A percentile compares a stretch with the other conserved stretches of the same genome.
phyloP scores from a whole-genome alignment of 805 yeast species.

The Pichia exigua region DNA sequence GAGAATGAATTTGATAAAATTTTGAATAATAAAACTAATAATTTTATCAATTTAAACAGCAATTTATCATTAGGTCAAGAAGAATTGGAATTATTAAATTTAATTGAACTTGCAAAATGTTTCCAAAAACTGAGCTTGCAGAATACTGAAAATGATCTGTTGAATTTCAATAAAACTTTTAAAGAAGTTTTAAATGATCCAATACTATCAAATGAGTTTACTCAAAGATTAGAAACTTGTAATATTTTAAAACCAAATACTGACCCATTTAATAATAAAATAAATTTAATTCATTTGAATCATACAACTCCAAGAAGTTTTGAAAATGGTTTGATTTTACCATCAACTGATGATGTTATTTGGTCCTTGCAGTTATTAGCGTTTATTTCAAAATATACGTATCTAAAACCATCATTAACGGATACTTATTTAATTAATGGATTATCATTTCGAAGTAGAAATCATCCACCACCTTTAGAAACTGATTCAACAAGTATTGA shows the following conservation, averaged over 20 bases:
- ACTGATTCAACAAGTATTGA: slow-evolving; percentile 20
- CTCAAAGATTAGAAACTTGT: slow-evolving; percentile 21
- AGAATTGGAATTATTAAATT: slow-evolving; percentile 19
- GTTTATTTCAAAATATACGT: slow-evolving; percentile 85
- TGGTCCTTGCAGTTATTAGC: slow-evolving; percentile 92
- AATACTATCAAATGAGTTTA: slow-evolving; percentile 21
- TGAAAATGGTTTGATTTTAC: slow-evolving; percentile 67
- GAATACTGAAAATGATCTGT: background rate
- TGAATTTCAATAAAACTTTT: slow-evolving; percentile 14
- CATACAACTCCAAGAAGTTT: slow-evolving; percentile 42
- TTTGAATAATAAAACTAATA: slow-evolving; percentile 4
- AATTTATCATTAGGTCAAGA: slow-evolving; percentile 17
- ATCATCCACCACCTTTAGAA: slow-evolving; percentile 28
- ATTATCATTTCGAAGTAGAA: slow-evolving; percentile 43
- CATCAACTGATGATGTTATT: slow-evolving; percentile 86
- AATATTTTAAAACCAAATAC: slow-evolving; percentile 22
- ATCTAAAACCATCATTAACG: slow-evolving; percentile 65
- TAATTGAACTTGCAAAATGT: slow-evolving; percentile 23
- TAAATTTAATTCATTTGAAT: background rate
- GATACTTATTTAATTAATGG: slow-evolving; percentile 68
- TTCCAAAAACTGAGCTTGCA: slow-evolving; percentile 19
- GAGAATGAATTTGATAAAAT: slow-evolving; percentile 21
- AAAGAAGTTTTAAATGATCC: slow-evolving; percentile 20
- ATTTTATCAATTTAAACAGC: background rate
- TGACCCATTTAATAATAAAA: slow-evolving; percentile 6